Conservation (phyloP, 495 filamentous ascomycete genomes). For the Rostrohypoxylon terebratum region DNA sequence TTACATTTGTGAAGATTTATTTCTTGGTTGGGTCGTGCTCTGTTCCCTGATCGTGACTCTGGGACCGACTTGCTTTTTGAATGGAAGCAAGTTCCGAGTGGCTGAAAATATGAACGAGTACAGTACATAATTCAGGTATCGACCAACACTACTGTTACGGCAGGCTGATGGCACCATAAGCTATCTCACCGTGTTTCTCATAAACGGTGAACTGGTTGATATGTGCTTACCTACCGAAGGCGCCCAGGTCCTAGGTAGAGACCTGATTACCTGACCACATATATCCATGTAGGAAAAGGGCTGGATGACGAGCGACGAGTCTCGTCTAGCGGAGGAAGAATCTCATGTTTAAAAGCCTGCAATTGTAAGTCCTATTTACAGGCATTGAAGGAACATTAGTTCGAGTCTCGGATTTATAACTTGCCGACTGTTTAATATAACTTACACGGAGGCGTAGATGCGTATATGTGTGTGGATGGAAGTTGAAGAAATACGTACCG, state of each 20-base stretch:
- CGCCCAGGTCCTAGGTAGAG: too few relatives aligned
- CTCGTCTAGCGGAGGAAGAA: neutral
- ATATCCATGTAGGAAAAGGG: neutral
- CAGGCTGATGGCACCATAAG: neutral
- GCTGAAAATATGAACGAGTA: neutral
- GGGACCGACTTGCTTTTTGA: neutral
- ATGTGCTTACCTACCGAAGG: too few relatives aligned
- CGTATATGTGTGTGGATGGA: neutral
- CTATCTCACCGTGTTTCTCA: neutral
- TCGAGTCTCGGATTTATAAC: neutral
- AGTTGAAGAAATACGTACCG: neutral
- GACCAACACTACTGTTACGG: too few relatives aligned
- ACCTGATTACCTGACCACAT: neutral
- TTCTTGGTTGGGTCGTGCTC: neutral
- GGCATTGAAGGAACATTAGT: neutral
- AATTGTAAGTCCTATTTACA: neutral
- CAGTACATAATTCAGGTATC: neutral
- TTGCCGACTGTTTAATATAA: neutral
- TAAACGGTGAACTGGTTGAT: too few relatives aligned
- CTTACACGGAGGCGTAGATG: neutral
- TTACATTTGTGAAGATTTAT: neutral
- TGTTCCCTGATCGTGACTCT: neutral
- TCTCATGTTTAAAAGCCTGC: neutral
- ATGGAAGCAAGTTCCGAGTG: neutral
- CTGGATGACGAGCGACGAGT: neutral